Evolutionary conservation across 768 basidiomycete species (phyloP), one percentile per base, ranked within the genome.

Genomic region (Termitomyces sp.): DNA sequence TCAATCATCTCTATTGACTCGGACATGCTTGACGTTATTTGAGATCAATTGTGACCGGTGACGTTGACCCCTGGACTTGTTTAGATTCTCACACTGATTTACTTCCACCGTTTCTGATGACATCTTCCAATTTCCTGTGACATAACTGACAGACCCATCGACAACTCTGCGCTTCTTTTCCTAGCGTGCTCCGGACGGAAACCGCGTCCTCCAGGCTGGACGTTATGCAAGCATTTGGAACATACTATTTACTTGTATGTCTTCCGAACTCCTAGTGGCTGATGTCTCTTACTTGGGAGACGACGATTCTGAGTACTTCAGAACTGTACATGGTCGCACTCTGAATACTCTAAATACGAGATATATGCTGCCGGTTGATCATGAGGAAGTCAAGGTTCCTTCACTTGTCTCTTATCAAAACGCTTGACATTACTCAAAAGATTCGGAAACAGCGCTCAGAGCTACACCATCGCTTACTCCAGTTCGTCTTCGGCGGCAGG

Each of bases 341-440:
- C 76, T 88, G 70, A 86, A 82, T 65, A 74, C 75, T 20, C 71
- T 87, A 65, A 86, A 83, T 61, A 65, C 66, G 24, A 72, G 74
- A 9, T 89, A 89, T 66, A 73, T 85, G 69, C 80, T 89, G 55
- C 87, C 87, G 36, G 82, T 80, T 4, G 87, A 89, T 69, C 71
- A 78, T 33, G 87, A 88, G 50, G 88, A 88, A 74, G 74, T 84
- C 64, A 81, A 80, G 68, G 87, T 34, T 51, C 42, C 51, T 47
- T 57, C 34, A n/a, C 60, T 34, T n/a, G 45, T 47, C 36, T 45
- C 43, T 9, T 43, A 48, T 40, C 27, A 53, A 48, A 54, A n/a
- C 30, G 9, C 45, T 56, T 14, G 4, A 47, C 48, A 55, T 48
- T 45, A 49, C 61, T 44, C 54, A 52, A 44, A 48, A 36, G 39